Evolutionary conservation across 1,139 yeast species (phyloP).

Genomic region (Komagataea norvegica): DNA sequence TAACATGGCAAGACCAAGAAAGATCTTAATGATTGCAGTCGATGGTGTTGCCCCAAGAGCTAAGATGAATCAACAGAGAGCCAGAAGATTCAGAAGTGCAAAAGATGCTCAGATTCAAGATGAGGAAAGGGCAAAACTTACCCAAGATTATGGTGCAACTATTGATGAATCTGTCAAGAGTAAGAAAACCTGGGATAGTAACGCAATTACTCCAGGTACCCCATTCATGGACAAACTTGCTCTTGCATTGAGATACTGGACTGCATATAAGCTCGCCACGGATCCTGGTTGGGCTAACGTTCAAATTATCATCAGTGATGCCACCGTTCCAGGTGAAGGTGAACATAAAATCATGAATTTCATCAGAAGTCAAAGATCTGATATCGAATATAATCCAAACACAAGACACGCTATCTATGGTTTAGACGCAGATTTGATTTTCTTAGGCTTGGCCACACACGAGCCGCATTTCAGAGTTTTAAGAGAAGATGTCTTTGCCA

Average conservation of each 20-base stretch:
- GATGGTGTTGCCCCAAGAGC: constrained; percentile 99
- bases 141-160: constrained; percentile 51
- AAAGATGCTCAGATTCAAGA: constrained; percentile 76
- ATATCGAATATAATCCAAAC: constrained; percentile 82
- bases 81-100: constrained; percentile 93
- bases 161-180: constrained; percentile 57
- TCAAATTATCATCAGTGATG: constrained; percentile 86
- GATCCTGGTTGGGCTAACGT: constrained; percentile 91
- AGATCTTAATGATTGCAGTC: constrained; percentile 87
- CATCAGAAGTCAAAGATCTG: constrained; percentile 80
- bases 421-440: constrained; percentile 94
- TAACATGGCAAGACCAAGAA: constrained; percentile 92
- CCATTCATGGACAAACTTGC: constrained; percentile 94
- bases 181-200: constrained; percentile 68
- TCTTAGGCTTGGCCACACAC: constrained; percentile 91
- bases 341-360: constrained; percentile 97
- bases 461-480: constrained; percentile 94
- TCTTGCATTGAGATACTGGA: constrained; percentile 78
- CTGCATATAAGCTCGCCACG: constrained; percentile 75
- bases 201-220: constrained; percentile 98
- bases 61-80: constrained; percentile 96
- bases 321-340: constrained; percentile 99
- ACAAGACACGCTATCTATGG: constrained; percentile 94
- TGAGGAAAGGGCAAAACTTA: constrained; percentile 54
- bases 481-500: constrained; percentile 94